Evolutionary conservation across 1,284 basidiomycete genomes (phyloP), one percentile per base, ranked within the genome.

Genomic region (Neolentinus lepideus): DNA sequence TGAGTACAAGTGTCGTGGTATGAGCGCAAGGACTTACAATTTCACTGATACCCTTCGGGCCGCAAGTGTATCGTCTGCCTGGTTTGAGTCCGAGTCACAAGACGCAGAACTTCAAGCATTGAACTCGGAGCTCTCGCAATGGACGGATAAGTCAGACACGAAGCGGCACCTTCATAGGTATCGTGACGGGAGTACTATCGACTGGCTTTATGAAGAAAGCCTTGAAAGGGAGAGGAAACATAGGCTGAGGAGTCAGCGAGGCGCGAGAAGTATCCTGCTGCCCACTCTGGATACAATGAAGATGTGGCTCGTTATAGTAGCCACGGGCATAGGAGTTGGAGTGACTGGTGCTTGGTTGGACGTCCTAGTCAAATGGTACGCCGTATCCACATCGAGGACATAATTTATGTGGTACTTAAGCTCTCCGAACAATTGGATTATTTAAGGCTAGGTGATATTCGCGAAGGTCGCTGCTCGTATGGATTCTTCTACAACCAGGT

Each of bases 401-500:
- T 21, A 11, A 38, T 38, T 11, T 38, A 38, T 38, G 19, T 11
- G 35, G 35, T 11, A 38, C 35, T 38, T 38, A 11, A 19, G 12
- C 35, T 11, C 19, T 11, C 11, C 19, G 35, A 19, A 38, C n/a
- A n/a, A n/a, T n/a, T n/a, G n/a, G n/a, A n/a, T n/a, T n/a, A n/a
- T n/a, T n/a, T n/a, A n/a, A n/a, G 85, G 84, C 69, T 91, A 55
- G 80, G 79, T 45, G 88, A 90, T 63, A 65, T 91, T 33, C 75
- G 85, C 16, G 81, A 85, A 66, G 88, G 88, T 12, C 75, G 80
- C 16, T 91, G 88, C 63, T 69, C 77, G 11, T 83, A 84, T 60
- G 84, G 83, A 3, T 83, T 90, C 71, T 84, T 88, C 69, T 87
- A 88, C 68, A 88, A 87, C 61, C 80, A 84, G 64, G 80, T 83